Conservation (phyloP, 768 basidiomycete genomes). For the Kwoniella bestiolae region DNA sequence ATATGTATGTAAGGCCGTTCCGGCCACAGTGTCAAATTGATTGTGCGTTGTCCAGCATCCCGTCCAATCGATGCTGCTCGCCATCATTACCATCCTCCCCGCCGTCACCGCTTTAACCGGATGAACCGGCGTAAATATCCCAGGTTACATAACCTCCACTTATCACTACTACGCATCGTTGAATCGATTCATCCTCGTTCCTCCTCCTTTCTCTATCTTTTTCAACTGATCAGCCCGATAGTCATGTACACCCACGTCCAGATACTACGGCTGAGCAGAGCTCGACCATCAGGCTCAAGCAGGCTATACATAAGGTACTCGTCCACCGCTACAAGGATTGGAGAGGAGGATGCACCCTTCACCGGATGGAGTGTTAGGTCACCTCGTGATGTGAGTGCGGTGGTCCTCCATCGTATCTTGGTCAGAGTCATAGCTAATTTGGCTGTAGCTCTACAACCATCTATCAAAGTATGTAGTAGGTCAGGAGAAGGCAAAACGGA, state of each 20-base stretch:
- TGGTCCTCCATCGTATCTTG: not conserved
- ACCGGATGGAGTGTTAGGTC: conserved; percentile 38
- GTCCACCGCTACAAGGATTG: not conserved
- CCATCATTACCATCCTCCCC: not conserved
- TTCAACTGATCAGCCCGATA: no score
- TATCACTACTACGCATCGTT: not conserved
- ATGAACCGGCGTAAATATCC: not conserved
- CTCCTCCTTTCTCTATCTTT: not conserved
- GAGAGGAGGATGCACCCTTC: conserved; percentile 18
- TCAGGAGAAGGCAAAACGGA: conserved; percentile 90
- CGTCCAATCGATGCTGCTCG: not conserved
- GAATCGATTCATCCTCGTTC: conserved; percentile 9
- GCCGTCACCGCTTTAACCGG: not conserved
- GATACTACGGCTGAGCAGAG: not conserved
- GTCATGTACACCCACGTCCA: not conserved
- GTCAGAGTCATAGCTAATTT: not conserved
- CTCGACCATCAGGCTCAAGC: not conserved
- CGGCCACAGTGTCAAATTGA: no score
- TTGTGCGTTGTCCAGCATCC: no score
- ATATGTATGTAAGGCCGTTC: no score
- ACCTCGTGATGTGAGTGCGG: conserved; percentile 38
- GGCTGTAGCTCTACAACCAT: conserved; percentile 73
- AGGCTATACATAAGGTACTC: not conserved
- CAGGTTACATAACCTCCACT: conserved; percentile 16
- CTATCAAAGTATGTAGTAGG: conserved; percentile 88